Base-by-base conservation (phyloP, 2,329 filamentous ascomycete species). In the Exophiala alcalophila region DNA sequence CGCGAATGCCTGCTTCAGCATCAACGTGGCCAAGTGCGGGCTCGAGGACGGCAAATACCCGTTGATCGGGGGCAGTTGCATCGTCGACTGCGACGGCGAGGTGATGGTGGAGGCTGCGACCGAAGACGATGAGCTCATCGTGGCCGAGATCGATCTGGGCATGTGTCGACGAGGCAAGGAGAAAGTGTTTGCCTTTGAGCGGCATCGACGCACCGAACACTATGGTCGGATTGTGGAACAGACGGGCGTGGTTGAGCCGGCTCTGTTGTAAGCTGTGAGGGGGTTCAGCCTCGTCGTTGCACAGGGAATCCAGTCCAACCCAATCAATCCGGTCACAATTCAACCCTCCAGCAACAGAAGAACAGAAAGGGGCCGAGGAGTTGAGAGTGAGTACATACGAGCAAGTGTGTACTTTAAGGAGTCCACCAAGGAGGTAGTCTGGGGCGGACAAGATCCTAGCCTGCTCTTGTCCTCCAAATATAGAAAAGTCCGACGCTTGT, bases 1-100 rank as follows among this genome's bases (percentile, higher is more conserved):
- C 53, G 72, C 72, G 56, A 75, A 77, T 52, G 67, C 68, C 5
- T 72, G 69, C 41, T 77, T 72, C 53, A 70, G 67, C 12, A 66
- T 77, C 41, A 67, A 65, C 27, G 65, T 69, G 2, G 73, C 69
- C 9, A 69, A 74, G 40, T 72, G 69, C 24, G 74, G 74, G 3
- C 48, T 68, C 4, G 74, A 77, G 51, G 72, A 77, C 54, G 70
- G 70, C n/a, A 65, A 68, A 46, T 70, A 65, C 48, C 64, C 69
- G 37, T 59, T 77, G 40, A 73, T 77, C 34, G 72, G 60, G 5
- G 72, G 71, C 4, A 72, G 67, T 40, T 64, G 65, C 45, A 74
- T 76, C 43, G 63, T 71, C 11, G 65, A 65, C 42, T 72, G 72
- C 0, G 65, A 73, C 40, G 73, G 73, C 5, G 65, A 69, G 52